These are phyloP conservation scores for Botrytis pseudocinerea DNA, from an alignment of 2,329 filamentous ascomycete genomes.

Conservation along the genomic window DNA sequence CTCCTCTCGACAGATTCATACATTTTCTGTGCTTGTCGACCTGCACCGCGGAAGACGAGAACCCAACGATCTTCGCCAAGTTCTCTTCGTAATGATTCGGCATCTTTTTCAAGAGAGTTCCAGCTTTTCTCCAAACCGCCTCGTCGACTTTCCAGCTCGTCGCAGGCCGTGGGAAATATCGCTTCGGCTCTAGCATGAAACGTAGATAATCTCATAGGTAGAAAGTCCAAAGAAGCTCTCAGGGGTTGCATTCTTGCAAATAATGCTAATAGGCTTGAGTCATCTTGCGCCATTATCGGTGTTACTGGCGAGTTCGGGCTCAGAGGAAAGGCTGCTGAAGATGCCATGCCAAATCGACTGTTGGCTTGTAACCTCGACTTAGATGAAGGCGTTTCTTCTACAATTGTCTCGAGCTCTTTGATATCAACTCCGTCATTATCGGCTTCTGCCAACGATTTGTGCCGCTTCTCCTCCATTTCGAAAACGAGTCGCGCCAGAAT, in stretches of 20 bases:
- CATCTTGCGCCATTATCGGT: conserved; percentile 67
- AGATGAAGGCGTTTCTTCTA: conserved; percentile 75
- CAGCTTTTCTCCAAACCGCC: conserved; percentile 79
- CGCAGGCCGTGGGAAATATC: conserved; percentile 86
- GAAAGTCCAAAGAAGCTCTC: conserved; percentile 87
- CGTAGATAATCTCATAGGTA: conserved; percentile 89
- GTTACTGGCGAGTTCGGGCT: conserved; percentile 63
- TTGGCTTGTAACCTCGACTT: conserved; percentile 54
- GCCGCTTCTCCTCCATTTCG: conserved; percentile 95
- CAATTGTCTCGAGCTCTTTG: conserved; percentile 87
- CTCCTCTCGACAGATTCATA: conserved; percentile 91
- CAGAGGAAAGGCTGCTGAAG: conserved; percentile 55
- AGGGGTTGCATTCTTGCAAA: conserved; percentile 96
- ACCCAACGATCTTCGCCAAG: conserved; percentile 96
- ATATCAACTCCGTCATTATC: conserved; percentile 72
- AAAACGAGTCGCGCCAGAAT: conserved; percentile 80
- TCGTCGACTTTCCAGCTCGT: conserved; percentile 78
- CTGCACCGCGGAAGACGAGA: conserved; percentile 89
- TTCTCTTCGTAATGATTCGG: conserved; percentile 84
- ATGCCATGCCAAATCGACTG: conserved; percentile 68
- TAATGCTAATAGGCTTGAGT: conserved; percentile 82
- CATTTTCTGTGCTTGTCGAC: conserved; percentile 92
- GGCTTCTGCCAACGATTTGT: conserved; percentile 67
- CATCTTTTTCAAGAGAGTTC: conserved; percentile 84
- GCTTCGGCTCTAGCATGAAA: conserved; percentile 77